Base-by-base conservation (phyloP, 2,329 filamentous ascomycete species). In the Chaetoscypha palmicola region DNA sequence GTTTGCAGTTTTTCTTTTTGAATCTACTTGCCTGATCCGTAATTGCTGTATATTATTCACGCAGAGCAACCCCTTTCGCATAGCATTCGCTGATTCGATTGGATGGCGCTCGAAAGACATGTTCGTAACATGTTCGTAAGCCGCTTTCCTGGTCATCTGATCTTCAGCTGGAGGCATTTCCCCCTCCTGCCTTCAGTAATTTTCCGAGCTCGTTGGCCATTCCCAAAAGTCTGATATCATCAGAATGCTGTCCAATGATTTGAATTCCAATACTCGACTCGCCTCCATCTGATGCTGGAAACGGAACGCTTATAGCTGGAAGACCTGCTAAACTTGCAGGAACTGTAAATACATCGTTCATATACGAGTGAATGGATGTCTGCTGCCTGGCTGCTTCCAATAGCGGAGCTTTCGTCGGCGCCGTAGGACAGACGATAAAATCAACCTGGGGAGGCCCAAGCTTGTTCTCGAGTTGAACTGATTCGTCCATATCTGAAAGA, bases 321-420 rank as follows among this genome's bases (percentile, higher is more conserved):
- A 98, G 68, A 0, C 92, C 92, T 0, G 91, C 92, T 52, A 98
- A 69, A 66, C 89, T 96, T 2, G 91, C 89, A 1, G 92, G 92
- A 1, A 98, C 91, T 0, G 92, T 97, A 57, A 97, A 91, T 1
- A 97, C 83, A 66, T 98, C 92, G 58, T 92, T 95, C 71, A 86
- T 85, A 60, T 96, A 97, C 1, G 76, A 76, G 56, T 91, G 80
- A n/a, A 94, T 46, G 8, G 74, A 69, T 35, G 66, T 71, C 62
- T 78, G 70, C 8, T 63, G 57, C 48, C 68, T 56, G 24, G 92
- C 61, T 4, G 81, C 73, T 3, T 72, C 67, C 5, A 92, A 61
- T 5, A 64, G 69, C 0, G 88, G 89, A 7, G 90, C 78, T 12
- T 79, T 69, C 0, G 82, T 86, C 1, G 90, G 89, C 5, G 90